phyloP scores from a whole-genome alignment of 2,329 filamentous ascomycete species.

The Lomentospora prolificans region DNA sequence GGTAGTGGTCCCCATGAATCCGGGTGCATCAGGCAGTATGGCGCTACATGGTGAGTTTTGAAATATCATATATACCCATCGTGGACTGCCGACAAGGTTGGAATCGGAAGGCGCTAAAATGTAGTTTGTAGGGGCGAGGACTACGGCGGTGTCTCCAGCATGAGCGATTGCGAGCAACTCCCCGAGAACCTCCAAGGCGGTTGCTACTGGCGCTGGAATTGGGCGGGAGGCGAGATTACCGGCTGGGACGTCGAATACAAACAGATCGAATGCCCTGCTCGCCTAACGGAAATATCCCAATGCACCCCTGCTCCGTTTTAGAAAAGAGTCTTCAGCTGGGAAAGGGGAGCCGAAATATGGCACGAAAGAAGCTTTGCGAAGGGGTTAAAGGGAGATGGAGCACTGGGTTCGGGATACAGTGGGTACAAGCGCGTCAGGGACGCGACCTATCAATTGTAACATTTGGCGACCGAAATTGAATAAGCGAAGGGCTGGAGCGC shows the following conservation, averaged over 20 bases:
- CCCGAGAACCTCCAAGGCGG: slow-evolving; percentile 7
- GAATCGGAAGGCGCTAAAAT: background rate
- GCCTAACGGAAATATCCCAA: slow-evolving; percentile 3
- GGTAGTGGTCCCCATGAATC: slow-evolving; percentile 10
- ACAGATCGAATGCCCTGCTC: slow-evolving; percentile 1
- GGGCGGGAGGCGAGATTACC: slow-evolving; percentile 6
- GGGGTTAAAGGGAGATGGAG: background rate
- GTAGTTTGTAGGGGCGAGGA: slow-evolving; percentile 3
- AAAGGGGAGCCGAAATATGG: background rate
- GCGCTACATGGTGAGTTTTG: slow-evolving; percentile 12
- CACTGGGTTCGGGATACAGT: background rate
- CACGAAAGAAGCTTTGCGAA: background rate
- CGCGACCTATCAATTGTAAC: no score
- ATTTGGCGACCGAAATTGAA: no score
- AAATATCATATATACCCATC: background rate
- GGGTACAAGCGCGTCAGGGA: no score
- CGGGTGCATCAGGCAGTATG: slow-evolving; percentile 14
- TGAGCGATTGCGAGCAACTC: slow-evolving; percentile 1
- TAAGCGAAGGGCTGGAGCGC: background rate
- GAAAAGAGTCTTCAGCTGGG: no score
- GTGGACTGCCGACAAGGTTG: background rate
- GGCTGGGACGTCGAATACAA: slow-evolving; percentile 8
- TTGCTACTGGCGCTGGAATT: slow-evolving; percentile 9
- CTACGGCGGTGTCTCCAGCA: slow-evolving; percentile 2
- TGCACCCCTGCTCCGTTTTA: background rate